Conservation (phyloP, 2,329 filamentous ascomycete genomes). For the Xylaria digitata region DNA sequence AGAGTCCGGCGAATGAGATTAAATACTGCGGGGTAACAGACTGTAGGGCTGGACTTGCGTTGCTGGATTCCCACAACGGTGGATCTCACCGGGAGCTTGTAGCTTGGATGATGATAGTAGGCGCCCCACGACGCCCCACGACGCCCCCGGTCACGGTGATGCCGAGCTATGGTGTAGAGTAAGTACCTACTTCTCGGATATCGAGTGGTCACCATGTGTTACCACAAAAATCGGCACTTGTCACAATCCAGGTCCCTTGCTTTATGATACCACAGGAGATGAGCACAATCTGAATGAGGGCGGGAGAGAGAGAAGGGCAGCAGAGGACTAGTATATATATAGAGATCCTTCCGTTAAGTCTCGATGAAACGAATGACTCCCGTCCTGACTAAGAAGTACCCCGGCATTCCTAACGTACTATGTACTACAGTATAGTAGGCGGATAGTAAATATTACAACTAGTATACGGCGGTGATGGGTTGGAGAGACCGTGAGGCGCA, state of each 20-base stretch:
- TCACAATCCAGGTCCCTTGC: slow-evolving; percentile 7
- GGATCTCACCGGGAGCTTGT: slow-evolving; percentile 29
- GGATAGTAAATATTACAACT: not conserved
- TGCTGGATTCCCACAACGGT: slow-evolving; percentile 30
- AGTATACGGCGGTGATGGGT: not conserved
- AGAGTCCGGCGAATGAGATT: slow-evolving; percentile 31
- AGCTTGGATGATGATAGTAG: slow-evolving; percentile 26
- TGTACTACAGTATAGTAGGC: not conserved
- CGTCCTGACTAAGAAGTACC: slow-evolving; percentile 19
- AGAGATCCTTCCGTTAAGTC: not conserved
- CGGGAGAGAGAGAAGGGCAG: not conserved
- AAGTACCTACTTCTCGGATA: not conserved
- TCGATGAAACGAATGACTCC: slow-evolving; percentile 6
- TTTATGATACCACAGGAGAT: slow-evolving; percentile 6
- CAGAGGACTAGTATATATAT: slow-evolving; percentile 13
- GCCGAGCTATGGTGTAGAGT: slow-evolving; percentile 21
- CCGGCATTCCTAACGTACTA: not conserved
- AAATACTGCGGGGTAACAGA: slow-evolving; percentile 39
- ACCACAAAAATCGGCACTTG: not conserved
- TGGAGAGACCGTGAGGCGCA: slow-evolving; percentile 39
- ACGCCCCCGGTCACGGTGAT: slow-evolving; percentile 29
- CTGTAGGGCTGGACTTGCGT: slow-evolving; percentile 37
- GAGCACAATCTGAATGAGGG: not conserved
- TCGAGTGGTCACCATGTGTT: not conserved
- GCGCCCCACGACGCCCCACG: slow-evolving; percentile 20